Base-by-base conservation (phyloP, 352 stramenopile species). In the Phytophthora sp. region DNA sequence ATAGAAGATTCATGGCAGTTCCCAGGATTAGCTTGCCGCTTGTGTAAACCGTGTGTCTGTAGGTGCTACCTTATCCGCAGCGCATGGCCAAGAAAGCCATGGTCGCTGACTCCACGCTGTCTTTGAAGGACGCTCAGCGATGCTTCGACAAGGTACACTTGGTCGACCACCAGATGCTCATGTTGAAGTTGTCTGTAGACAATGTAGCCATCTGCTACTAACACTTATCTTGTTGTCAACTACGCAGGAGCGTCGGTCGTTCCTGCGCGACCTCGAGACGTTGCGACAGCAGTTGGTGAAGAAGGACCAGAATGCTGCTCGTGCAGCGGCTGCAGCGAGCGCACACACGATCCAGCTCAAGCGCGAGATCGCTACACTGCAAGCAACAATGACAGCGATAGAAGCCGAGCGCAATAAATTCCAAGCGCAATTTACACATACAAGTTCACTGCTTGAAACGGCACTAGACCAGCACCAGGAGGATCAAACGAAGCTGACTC, bases 381-480 rank as follows among this genome's bases (percentile, higher is more conserved):
- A 89, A 59, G 70, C 62, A 42, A 62, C 82, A 4, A 70, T 85
- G 33, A 30, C 52, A 24, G 52, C 69, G 8, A 65, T 81, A 15
- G 81, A 92, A 60, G 73, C 78, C 9, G 73, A 88, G 27, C 74
- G 82, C 44, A 64, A 60, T 12, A 73, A 80, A 53, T 76, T 70
- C 51, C 73, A 81, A 26, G 52, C 83, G 50, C 76, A 89, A 58
- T 92, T 88, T 45, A 51, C 73, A 39, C 84, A 94, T 62, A 84
- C 86, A 58, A 92, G 81, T 35, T 79, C 82, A 12, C 60, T 94
- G 54, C 71, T 93, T 11, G 82, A 94, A 59, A 85, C 80, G 0
- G 81, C 86, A 31, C 56, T 92, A 36, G 83, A 94, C 42, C 84
- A 94, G 66, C 79, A 87, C 53, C 81, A 94, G 50, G 77, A 84